Evolutionary conservation across 1,284 basidiomycete genomes (phyloP).

Genomic region (Exsudoporus floridanus): DNA sequence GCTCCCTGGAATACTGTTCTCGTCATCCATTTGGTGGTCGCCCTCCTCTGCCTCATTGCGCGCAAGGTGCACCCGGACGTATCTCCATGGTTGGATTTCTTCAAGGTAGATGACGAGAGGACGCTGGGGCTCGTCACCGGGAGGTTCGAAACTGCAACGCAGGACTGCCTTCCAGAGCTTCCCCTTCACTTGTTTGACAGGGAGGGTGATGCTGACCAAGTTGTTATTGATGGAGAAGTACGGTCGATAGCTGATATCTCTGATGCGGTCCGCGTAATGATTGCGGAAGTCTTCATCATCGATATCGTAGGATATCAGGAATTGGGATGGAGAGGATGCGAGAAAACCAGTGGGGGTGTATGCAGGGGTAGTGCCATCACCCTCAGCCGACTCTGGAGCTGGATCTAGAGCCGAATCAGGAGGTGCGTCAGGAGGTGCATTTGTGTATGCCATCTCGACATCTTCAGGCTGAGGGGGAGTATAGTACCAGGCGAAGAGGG

Average conservation of each 20-base stretch:
- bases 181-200: slow-evolving; percentile 19
- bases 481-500: slow-evolving; percentile 30
- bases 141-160: slow-evolving; percentile 25
- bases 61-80: slow-evolving; percentile 16
- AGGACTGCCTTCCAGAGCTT: slow-evolving; percentile 25
- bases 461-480: slow-evolving; percentile 7
- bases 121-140: slow-evolving; percentile 13
- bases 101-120: slow-evolving; percentile 29
- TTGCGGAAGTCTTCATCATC: slow-evolving; percentile 19
- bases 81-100: slow-evolving; percentile 11
- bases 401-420: background rate
- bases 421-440: background rate
- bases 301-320: slow-evolving; percentile 22
- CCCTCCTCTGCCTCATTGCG: background rate
- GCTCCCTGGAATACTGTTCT: slow-evolving; percentile 17
- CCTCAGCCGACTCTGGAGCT: background rate
- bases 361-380: background rate
- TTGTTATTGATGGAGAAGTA: slow-evolving; percentile 24
- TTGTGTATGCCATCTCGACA: slow-evolving; percentile 1
- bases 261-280: slow-evolving; percentile 21
- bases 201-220: slow-evolving; percentile 19
- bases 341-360: slow-evolving; percentile 23
- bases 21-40: background rate
- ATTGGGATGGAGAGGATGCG: slow-evolving; percentile 23
- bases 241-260: slow-evolving; percentile 11